Conservation (phyloP, 495 filamentous ascomycete species). For the Penicillium maclennaniae region DNA sequence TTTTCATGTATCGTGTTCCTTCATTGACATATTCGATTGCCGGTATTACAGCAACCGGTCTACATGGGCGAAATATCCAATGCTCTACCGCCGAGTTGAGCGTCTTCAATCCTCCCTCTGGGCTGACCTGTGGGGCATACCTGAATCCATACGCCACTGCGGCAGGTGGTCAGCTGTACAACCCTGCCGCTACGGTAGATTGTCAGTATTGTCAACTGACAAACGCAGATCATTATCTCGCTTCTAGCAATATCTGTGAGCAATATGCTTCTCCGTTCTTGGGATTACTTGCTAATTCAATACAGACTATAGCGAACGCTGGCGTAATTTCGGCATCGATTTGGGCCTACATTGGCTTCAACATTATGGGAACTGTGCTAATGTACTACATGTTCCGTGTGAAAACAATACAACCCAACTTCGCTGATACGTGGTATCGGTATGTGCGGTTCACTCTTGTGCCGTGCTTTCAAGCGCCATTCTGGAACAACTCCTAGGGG, state of each 20-base stretch:
- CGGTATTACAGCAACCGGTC: slow-evolving; percentile 46
- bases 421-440: slow-evolving; percentile 30
- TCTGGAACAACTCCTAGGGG: slow-evolving; percentile 57
- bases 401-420: slow-evolving; percentile 42
- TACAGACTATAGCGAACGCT: slow-evolving; percentile 41
- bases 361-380: slow-evolving; percentile 45
- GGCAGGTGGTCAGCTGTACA: slow-evolving; percentile 41
- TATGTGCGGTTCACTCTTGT: slow-evolving; percentile 27
- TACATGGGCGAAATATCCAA: slow-evolving; percentile 38
- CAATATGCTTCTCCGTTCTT: not conserved
- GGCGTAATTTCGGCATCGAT: slow-evolving; percentile 52
- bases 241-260: slow-evolving; percentile 43
- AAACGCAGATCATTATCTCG: slow-evolving; percentile 48
- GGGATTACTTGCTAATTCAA: not conserved
- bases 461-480: slow-evolving; percentile 40
- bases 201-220: slow-evolving; percentile 46
- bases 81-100: slow-evolving; percentile 48
- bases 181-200: slow-evolving; percentile 34
- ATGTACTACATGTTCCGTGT: slow-evolving; percentile 54
- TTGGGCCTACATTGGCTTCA: slow-evolving; percentile 52
- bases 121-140: slow-evolving; percentile 49
- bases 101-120: slow-evolving; percentile 48
- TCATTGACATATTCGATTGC: slow-evolving; percentile 57
- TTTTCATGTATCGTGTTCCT: slow-evolving; percentile 54
- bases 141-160: slow-evolving; percentile 30